Base-by-base conservation (phyloP, 2,329 filamentous ascomycete genomes). In the Coniochaeta hoffmannii region DNA sequence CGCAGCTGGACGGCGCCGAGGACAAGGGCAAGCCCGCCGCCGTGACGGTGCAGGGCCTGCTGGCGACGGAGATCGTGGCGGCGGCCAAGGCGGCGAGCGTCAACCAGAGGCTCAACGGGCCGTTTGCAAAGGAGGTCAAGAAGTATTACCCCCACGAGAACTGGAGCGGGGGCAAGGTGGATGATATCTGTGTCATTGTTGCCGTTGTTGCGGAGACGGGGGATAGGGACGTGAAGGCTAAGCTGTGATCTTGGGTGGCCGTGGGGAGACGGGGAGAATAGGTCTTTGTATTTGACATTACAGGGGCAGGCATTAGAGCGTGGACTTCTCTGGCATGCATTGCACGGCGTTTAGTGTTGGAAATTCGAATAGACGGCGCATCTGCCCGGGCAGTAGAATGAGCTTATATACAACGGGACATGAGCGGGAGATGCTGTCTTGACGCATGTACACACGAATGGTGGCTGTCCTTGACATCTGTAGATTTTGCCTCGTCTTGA, bases 81-180 rank as follows among this genome's bases (percentile, higher is more conserved):
- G 89, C 91, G 53, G 93, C 94, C 6, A 97, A 97, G 72, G 76
- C 82, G 8, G 91, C 92, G 7, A 95, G 92, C 66, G 71, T 89
- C 56, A 91, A 96, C 71, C 82, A 79, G 51, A 90, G 88, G 65
- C 76, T 89, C 53, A 89, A 97, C 68, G 91, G 93, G 0, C 94
- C 94, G 0, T 99, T 99, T 70, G 91, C 94, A 38, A 96, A 90
- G 71, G 91, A 97, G 70, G 90, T 97, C 19, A 90, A 94, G 68
- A 89, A 86, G 66, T 86, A 89, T 66, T 96, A 89, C 63, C 93
- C 94, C 0, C 78, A 86, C 35, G 93, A 97, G 70, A 83, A 85
- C 57, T 99, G 90, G 83, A 85, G 85, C 57, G 94, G 94, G 56
- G 94, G 94, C 53, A 99, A 99, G 71, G 83, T 95, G 19, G 94